Percentiles rank a stretch among this genome's conserved stretches.
These are phyloP conservation scores for Clarireedia monteithiana DNA, from an alignment of 2,329 filamentous ascomycete species.

Conservation along the genomic window DNA sequence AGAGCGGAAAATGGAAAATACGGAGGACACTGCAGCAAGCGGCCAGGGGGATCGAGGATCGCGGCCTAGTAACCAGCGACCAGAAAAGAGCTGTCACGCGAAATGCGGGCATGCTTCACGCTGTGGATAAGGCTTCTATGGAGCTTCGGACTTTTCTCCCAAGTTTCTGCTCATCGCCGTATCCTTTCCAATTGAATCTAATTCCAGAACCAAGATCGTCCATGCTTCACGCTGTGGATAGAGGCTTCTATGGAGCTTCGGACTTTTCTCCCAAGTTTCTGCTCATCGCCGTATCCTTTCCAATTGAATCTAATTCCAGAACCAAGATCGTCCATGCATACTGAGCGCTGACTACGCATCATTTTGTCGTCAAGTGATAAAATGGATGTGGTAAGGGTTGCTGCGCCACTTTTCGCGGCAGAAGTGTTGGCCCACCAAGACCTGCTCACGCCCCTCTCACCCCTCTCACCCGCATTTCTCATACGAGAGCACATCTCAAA, in stretches of 20 bases:
- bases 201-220: neutral
- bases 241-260: neutral
- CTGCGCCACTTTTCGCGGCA: neutral
- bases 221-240: neutral
- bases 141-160: neutral
- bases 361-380: conserved; percentile 9
- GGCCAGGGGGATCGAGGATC: neutral
- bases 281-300: neutral
- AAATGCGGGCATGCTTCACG: neutral
- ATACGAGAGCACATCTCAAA: neutral
- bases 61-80: neutral
- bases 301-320: conserved; percentile 1
- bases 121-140: neutral
- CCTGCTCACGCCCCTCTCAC: neutral
- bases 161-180: neutral
- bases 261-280: neutral
- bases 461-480: neutral
- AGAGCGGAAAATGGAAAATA: neutral
- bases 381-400: neutral
- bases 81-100: neutral
- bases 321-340: neutral
- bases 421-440: neutral
- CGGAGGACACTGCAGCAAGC: neutral
- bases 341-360: neutral
- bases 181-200: conserved; percentile 3